Evolutionary conservation across 306 rosid species (phyloP).

Genomic region (Citrullus mucosospermus): DNA sequence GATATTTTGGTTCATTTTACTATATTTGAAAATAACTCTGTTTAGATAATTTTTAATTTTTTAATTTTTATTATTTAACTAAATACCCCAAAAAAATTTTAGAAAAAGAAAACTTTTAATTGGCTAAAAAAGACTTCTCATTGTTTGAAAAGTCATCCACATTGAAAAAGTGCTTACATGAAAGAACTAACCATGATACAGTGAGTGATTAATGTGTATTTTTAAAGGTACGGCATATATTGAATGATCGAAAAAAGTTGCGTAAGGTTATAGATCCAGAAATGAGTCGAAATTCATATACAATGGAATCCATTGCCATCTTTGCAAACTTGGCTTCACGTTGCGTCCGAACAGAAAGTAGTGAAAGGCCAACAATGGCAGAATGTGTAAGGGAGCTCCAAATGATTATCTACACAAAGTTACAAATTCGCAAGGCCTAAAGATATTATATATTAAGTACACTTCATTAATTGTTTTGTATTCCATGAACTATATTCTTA

Average conservation of each 20-base stretch:
- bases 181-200: no score
- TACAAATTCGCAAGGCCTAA: conserved; percentile 42
- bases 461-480: not conserved
- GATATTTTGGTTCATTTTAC: no score
- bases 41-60: no score
- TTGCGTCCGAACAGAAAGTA: conserved; percentile 70
- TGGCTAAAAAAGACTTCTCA: no score
- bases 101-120: no score
- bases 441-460: not conserved
- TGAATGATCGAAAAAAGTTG: conserved; percentile 69
- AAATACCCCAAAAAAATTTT: no score
- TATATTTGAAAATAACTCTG: no score
- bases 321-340: conserved; percentile 90
- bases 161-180: no score
- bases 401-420: conserved; percentile 58
- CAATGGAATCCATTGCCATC: conserved; percentile 67
- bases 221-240: conserved; percentile 59
- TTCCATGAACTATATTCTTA: not conserved
- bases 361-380: conserved; percentile 72
- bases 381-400: conserved; percentile 75
- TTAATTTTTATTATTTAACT: no score
- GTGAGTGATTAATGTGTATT: not conserved
- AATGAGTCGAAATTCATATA: conserved; percentile 59
- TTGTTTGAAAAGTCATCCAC: no score
- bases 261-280: conserved; percentile 80